Evolutionary conservation across 2,329 filamentous ascomycete genomes (phyloP), one percentile per base, ranked within the genome.

Genomic region (Macrophomina pseudophaseolina): DNA sequence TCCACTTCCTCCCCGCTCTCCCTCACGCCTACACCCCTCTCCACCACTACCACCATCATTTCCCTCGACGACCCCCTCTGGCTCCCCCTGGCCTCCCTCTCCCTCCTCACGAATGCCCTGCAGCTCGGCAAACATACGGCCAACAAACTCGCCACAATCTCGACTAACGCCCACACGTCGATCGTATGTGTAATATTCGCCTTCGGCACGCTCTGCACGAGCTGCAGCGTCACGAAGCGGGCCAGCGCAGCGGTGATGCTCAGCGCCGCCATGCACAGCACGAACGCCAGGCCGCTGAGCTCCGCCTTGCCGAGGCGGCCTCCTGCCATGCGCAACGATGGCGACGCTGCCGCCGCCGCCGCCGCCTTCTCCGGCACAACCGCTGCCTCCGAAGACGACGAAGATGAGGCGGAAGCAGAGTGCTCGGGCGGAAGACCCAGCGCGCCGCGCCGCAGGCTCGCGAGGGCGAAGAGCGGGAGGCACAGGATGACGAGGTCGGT

Each of bases 131-230:
- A 54, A 64, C 74, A 75, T 16, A 75, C 72, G 8, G 73, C 74
- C 32, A 76, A 54, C 16, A 76, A 69, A 2, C 68, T 70, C 5
- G 69, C 69, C 4, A 76, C 73, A 42, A 75, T 76, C 66, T 76
- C 74, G 8, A 74, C 73, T 1, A 75, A 66, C 11, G 74, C 74
- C 72, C 74, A 75, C 32, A 76, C 72, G 66, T 76, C 74, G 49
- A 76, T 75, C 12, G 74, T 75, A 69, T 75, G 74, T 42, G 74
- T 75, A 64, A 76, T 75, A 16, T 71, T 69, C 5, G 73, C 71
- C 49, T 68, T 69, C 8, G 71, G 72, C 11, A 69, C 70, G 23
- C 65, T 48, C 49, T 73, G 70, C 18, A 75, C 70, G 2, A 75
- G 64, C 66, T 73, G 70, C 32, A 75, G 66, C 38, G 69, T 72